Base-by-base conservation (phyloP, 1,284 basidiomycete species). In the Fomitopsis pinicola region DNA sequence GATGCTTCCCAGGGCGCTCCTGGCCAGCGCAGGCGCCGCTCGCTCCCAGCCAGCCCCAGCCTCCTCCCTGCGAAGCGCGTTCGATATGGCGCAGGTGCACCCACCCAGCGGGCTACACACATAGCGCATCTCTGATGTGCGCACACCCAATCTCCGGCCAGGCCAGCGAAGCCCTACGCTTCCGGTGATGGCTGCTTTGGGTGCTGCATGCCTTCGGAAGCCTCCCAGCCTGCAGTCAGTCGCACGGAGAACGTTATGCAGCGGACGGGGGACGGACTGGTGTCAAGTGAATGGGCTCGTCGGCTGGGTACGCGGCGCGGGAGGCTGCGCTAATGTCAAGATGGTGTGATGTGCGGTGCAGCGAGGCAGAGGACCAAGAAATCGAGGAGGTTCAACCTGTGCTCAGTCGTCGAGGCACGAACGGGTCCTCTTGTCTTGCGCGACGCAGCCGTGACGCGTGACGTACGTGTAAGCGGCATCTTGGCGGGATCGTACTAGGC, bases 91-190 rank as follows among this genome's bases (percentile, higher is more conserved):
- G 22, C 35, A 30, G 35, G n/a, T 30, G 48, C 48, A n/a, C 52
- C 52, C 35, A 19, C 17, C n/a, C 52, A 26, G 35, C 52, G 52
- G 36, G 36, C 52, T 17, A 17, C 52, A 40, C 12, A 54, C 52
- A 54, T 54, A 36, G 52, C 35, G 28, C 52, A 54, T 54, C 52
- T 19, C 52, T 54, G 52, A 54, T 54, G 52, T 17, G 35, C 52
- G 33, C 52, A 36, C 35, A 54, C 52, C 52, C 35, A 54, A 54
- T 54, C 52, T 54, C 52, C 52, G 52, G 52, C 17, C 28, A 22
- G 22, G 28, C 12, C 48, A 48, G 46, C 46, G 46, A 48, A 48
- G 10, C 46, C 46, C 28, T 22, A 22, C 46, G 46, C 46, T 48
- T 46, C 44, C n/a, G 17, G 5, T 19, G 42, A 15, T 42, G 42